Evolutionary conservation across 129 eudicot genomes (phyloP).

Genomic region (Helianthus tuberosus): DNA sequence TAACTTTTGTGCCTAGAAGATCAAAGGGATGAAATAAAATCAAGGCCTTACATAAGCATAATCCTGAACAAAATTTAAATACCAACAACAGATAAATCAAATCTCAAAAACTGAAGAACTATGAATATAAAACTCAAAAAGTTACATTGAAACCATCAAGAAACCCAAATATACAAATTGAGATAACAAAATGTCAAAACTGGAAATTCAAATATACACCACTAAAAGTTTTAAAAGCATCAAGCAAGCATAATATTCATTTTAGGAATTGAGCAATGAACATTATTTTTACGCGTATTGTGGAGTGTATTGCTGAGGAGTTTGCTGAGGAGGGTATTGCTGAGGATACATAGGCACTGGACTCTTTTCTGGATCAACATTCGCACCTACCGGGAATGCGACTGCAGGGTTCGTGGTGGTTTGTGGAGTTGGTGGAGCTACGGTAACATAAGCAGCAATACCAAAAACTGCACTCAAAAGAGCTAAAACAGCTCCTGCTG

Average conservation of each 20-base stretch:
- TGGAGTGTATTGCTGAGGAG: constrained; percentile 9
- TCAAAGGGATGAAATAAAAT: not conserved
- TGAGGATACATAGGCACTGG: constrained; percentile 2
- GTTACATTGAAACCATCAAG: not conserved
- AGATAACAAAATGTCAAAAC: not conserved
- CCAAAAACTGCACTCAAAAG: constrained; percentile 31
- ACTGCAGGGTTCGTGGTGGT: constrained; percentile 5
- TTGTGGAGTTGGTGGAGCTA: constrained; percentile 1
- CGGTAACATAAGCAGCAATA: constrained; percentile 23
- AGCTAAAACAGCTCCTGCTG: constrained; percentile 40
- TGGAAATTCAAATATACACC: constrained; percentile 2
- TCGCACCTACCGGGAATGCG: constrained; percentile 11
- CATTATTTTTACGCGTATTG: not conserved
- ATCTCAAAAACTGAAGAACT: not conserved
- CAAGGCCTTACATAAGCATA: not conserved
- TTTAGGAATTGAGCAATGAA: not conserved
- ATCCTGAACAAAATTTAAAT: not conserved
- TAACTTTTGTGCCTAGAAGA: too few relatives aligned
- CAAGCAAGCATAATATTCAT: not conserved
- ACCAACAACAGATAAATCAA: not conserved
- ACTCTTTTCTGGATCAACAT: constrained; percentile 27
- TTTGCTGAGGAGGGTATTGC: constrained; percentile 13
- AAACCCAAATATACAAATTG: not conserved
- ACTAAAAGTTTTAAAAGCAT: not conserved
- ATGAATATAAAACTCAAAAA: not conserved